These are phyloP conservation scores for Acidomyces sp. DNA, from an alignment of 495 filamentous ascomycete genomes.

Conservation along the genomic window DNA sequence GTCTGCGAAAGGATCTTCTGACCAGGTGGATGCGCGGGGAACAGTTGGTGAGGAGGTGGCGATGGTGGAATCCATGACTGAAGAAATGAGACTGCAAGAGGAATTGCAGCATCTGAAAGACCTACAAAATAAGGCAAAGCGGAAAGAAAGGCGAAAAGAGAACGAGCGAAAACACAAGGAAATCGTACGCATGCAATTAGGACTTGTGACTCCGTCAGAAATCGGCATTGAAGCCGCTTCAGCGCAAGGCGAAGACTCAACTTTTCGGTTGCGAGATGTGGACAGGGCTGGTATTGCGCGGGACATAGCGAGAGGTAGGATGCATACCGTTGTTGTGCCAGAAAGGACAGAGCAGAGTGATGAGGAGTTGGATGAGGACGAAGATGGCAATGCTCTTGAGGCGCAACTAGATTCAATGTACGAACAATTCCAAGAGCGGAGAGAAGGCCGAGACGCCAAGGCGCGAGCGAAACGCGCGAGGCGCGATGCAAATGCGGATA, in stretches of 20 bases:
- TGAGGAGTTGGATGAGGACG: constrained; percentile 52
- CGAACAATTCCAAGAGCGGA: constrained; percentile 67
- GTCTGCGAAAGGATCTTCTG: constrained; percentile 20
- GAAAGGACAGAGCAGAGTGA: constrained; percentile 43
- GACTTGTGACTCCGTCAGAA: constrained; percentile 92
- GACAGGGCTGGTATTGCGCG: constrained; percentile 59
- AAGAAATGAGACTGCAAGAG: constrained; percentile 79
- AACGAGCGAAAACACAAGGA: constrained; percentile 87
- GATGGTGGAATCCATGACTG: constrained; percentile 77
- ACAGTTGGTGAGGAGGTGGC: constrained; percentile 51
- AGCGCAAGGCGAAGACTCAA: constrained; percentile 57
- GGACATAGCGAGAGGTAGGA: constrained; percentile 63
- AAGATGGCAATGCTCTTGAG: constrained; percentile 71
- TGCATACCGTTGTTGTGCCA: constrained; percentile 41
- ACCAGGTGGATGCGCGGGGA: constrained; percentile 35
- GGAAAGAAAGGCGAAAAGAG: constrained; percentile 64
- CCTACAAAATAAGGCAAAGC: constrained; percentile 57
- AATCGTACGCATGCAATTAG: constrained; percentile 83
- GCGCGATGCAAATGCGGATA: constrained; percentile 67
- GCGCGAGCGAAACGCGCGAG: constrained; percentile 77
- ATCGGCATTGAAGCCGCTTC: constrained; percentile 89
- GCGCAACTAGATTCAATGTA: constrained; percentile 76
- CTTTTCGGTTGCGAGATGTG: constrained; percentile 69
- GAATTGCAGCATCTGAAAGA: constrained; percentile 71
- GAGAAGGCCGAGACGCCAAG: constrained; percentile 67